Evolutionary conservation across 2,329 filamentous ascomycete species (phyloP).

Genomic region (Dactylellina parvicollis): DNA sequence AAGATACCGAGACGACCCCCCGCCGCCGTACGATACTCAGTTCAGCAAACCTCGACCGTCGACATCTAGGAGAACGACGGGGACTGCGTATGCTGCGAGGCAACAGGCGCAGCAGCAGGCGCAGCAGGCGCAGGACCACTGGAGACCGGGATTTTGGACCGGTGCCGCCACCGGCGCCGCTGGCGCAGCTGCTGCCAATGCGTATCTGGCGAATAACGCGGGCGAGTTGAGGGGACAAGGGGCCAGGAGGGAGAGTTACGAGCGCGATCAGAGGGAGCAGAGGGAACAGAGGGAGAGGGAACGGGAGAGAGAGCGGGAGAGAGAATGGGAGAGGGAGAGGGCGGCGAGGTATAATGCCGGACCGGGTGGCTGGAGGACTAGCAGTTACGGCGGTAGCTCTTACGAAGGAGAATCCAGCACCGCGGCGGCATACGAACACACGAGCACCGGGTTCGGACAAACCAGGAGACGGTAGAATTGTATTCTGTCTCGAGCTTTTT

Average conservation of each 20-base stretch:
- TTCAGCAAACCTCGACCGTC: constrained; percentile 25
- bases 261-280: too few relatives aligned
- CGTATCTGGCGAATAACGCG: constrained; percentile 33
- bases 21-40: constrained; percentile 42
- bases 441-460: constrained; percentile 47
- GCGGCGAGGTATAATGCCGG: constrained; percentile 21
- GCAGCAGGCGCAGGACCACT: constrained; percentile 31
- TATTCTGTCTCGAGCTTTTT: not conserved
- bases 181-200: constrained; percentile 25
- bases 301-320: constrained; percentile 9
- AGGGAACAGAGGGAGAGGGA: too few relatives aligned
- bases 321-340: constrained; percentile 8
- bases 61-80: constrained; percentile 26
- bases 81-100: constrained; percentile 11
- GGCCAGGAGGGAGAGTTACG: constrained; percentile 17
- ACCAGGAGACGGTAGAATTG: constrained; percentile 31
- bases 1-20: constrained; percentile 42
- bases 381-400: constrained; percentile 45
- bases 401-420: constrained; percentile 17
- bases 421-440: constrained; percentile 42
- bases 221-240: constrained; percentile 2
- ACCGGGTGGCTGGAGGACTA: constrained; percentile 36
- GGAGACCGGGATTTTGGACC: constrained; percentile 51
- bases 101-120: constrained; percentile 16
- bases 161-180: constrained; percentile 48